These are phyloP conservation scores for Solanum peruvianum DNA, from an alignment of 257 asterid species.

Conservation along the genomic window DNA sequence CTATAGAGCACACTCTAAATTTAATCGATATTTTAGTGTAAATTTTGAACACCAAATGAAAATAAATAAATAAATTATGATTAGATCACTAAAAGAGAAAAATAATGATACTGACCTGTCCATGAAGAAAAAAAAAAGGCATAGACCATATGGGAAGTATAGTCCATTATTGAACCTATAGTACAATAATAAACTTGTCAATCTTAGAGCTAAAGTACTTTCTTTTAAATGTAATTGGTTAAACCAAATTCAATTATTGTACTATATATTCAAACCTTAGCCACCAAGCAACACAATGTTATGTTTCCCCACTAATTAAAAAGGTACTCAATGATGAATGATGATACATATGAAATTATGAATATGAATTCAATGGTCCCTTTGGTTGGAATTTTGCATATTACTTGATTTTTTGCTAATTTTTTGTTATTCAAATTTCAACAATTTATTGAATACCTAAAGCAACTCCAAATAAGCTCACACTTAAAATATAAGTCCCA, in stretches of 20 bases:
- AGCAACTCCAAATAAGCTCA: not conserved
- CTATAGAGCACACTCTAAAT: not conserved
- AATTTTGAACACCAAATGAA: not conserved
- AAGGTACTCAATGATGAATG: not conserved
- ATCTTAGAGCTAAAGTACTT: not conserved
- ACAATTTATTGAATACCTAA: not conserved
- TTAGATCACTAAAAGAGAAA: not conserved
- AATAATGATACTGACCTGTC: not conserved
- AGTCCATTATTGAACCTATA: not conserved
- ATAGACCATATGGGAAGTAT: not conserved
- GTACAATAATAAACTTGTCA: not conserved
- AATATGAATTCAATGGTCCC: not conserved
- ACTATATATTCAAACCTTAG: not conserved
- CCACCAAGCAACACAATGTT: not conserved
- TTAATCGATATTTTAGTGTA: too few species aligned
- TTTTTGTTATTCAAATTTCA: too few species aligned
- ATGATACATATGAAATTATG: not conserved
- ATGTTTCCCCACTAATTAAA: not conserved
- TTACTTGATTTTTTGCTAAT: not conserved
- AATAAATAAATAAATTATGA: not conserved
- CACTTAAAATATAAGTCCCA: not conserved
- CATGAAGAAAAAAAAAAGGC: not conserved
- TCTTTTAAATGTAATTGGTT: not conserved
- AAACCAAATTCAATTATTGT: not conserved
- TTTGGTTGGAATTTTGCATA: not conserved